phyloP scores from a whole-genome alignment of 2,329 filamentous ascomycete genomes.

The Penicillium hordei region DNA sequence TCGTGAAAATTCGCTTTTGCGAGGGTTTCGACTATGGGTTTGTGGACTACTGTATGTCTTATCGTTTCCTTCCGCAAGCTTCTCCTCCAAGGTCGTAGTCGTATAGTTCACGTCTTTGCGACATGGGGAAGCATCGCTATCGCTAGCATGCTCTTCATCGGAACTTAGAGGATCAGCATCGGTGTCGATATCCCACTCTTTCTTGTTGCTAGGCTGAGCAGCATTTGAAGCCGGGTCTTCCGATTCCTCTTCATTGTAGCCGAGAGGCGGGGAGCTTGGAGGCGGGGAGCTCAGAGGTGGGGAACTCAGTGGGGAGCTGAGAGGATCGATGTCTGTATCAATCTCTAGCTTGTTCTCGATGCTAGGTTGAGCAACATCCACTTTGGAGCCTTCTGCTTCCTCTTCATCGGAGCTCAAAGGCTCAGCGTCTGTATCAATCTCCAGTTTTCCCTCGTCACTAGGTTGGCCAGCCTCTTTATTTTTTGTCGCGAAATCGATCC shows the following conservation, averaged over 20 bases:
- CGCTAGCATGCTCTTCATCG: conserved; percentile 30
- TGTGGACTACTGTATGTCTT: conserved; percentile 10
- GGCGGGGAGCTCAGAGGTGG: conserved; percentile 2
- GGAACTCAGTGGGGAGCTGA: conserved; percentile 36
- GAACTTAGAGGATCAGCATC: conserved; percentile 40
- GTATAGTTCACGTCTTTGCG: conserved; percentile 5
- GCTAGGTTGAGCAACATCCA: background rate
- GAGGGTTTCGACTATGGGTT: conserved; percentile 1
- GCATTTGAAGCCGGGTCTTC: background rate
- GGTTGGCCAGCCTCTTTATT: background rate
- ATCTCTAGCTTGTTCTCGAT: conserved; percentile 16
- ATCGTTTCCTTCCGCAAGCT: conserved; percentile 17
- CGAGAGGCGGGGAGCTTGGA: background rate
- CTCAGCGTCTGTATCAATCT: conserved; percentile 6
- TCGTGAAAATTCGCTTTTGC: background rate
- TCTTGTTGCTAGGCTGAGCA: background rate
- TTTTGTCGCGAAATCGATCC: too few species aligned
- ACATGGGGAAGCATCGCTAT: conserved; percentile 8
- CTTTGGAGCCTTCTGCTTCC: conserved; percentile 4
- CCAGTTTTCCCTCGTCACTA: background rate
- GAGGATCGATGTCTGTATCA: conserved; percentile 36
- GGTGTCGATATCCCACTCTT: conserved; percentile 26
- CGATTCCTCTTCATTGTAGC: conserved; percentile 27
- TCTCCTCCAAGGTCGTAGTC: conserved; percentile 25
- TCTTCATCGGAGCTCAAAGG: background rate